Conservation (phyloP, 345 rosid species). For the Eucalyptus tenuipes region DNA sequence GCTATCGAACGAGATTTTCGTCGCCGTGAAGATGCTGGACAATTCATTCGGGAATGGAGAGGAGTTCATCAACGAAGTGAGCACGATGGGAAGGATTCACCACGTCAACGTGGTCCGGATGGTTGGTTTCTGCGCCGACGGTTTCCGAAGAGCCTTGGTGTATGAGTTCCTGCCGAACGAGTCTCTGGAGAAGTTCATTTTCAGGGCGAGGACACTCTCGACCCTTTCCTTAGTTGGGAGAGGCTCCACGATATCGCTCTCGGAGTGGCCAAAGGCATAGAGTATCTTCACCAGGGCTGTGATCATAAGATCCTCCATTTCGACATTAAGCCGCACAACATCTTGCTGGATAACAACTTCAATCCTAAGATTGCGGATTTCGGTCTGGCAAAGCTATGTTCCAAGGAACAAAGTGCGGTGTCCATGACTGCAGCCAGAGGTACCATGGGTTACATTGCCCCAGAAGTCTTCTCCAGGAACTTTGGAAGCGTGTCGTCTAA, state of each 20-base stretch:
- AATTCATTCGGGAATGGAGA: not conserved
- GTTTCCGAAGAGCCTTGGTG: conserved; percentile 2
- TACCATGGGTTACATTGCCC: conserved; percentile 7
- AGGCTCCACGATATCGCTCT: not conserved
- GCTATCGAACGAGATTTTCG: not conserved
- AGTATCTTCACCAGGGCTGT: conserved; percentile 15
- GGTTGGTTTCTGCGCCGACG: conserved; percentile 5
- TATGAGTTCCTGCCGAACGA: conserved; percentile 11
- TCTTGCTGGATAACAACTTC: not conserved
- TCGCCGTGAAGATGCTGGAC: conserved; percentile 13
- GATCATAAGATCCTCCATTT: conserved; percentile 12
- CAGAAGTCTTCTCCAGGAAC: not conserved
- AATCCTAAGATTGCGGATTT: conserved; percentile 11
- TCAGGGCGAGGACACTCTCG: not conserved
- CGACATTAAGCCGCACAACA: conserved; percentile 12
- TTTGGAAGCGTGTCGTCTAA: not conserved
- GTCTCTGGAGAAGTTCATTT: conserved; percentile 12
- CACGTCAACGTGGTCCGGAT: conserved; percentile 11
- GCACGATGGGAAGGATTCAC: conserved; percentile 13
- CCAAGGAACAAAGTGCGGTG: not conserved
- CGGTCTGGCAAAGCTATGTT: conserved; percentile 15
- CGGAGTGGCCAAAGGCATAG: conserved; percentile 9
- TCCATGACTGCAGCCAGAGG: conserved; percentile 8
- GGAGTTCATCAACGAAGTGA: conserved; percentile 11
- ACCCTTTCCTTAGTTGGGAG: not conserved